These are phyloP conservation scores for Chytridium lagenaria DNA, from an alignment of 371 early-diverging fungal genomes.

Conservation along the genomic window DNA sequence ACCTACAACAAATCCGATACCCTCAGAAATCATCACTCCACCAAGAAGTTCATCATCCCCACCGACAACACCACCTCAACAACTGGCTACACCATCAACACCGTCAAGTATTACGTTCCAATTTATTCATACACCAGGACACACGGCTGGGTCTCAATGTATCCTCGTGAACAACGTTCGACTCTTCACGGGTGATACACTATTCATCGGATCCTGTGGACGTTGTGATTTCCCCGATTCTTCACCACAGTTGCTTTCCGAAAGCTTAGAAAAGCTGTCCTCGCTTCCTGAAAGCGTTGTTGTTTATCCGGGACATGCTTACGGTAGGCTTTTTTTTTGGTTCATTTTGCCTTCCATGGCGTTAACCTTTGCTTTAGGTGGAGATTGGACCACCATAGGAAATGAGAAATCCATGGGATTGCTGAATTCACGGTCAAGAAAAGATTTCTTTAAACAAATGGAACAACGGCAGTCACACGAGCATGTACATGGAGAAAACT, in stretches of 20 bases:
- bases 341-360: not conserved
- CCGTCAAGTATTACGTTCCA: conserved; percentile 45
- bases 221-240: conserved; percentile 76
- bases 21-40: no score
- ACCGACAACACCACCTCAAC: not conserved
- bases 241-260: conserved; percentile 64
- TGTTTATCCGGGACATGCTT: conserved; percentile 87
- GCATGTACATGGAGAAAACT: not conserved
- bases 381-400: conserved; percentile 29
- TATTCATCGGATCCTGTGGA: conserved; percentile 73
- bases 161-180: conserved; percentile 74
- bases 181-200: conserved; percentile 87
- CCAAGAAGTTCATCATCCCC: no score
- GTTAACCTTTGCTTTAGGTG: not conserved
- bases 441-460: conserved; percentile 1
- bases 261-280: conserved; percentile 68
- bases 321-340: conserved; percentile 62
- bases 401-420: conserved; percentile 28
- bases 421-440: not conserved
- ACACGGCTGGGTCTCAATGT: conserved; percentile 87
- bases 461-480: not conserved
- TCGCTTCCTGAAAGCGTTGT: conserved; percentile 68
- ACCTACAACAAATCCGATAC: not conserved
- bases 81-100: not conserved
- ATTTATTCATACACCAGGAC: conserved; percentile 89